Evolutionary conservation across 1,284 basidiomycete genomes (phyloP), one percentile per base, ranked within the genome.

Genomic region (Jaminaea rosea): DNA sequence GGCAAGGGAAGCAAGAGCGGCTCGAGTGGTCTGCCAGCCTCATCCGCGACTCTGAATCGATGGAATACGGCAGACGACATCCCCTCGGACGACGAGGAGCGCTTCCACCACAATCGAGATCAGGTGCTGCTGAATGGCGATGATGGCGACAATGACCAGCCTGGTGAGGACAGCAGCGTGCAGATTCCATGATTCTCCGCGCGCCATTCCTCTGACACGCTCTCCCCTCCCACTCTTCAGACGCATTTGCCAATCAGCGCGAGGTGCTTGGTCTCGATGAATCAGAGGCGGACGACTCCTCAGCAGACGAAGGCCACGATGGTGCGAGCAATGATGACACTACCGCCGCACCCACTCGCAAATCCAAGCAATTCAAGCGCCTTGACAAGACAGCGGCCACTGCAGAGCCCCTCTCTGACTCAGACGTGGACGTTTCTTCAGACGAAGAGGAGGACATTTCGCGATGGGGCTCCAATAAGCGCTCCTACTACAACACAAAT

Each of bases 351-450:
- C 28, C 32, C 27, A 45, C 49, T 23, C 39, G 52, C 29, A 17
- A 19, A 4, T 3, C 31, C 36, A 17, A 17, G 4, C n/a, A 42
- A 31, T 27, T 19, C 39, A 50, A 45, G 28, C 39, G 39, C 53
- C 44, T 19, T 21, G 34, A 26, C 24, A 53, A 49, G 27, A 34
- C 55, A 2, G 55, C 55, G 2, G 49, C 53, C 4, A 51, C 56
- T 0, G 55, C 56, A 2, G 58, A 59, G 6, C 42, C 47, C 21
- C 32, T 49, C 19, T 36, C 37, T 24, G 59, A 61, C 47, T 56
- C 74, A 82, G 87, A 89, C 70, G 87, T 85, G 29, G 82, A 80
- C 19, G 78, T 86, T 50, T 73, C 67, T 1, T 68, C 65, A 7
- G 68, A 62, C 10, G 62, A 68, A n/a, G 86, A 88, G 56, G 86